Evolutionary conservation across 2,329 filamentous ascomycete species (phyloP).

Genomic region (Juglanconis sp.): DNA sequence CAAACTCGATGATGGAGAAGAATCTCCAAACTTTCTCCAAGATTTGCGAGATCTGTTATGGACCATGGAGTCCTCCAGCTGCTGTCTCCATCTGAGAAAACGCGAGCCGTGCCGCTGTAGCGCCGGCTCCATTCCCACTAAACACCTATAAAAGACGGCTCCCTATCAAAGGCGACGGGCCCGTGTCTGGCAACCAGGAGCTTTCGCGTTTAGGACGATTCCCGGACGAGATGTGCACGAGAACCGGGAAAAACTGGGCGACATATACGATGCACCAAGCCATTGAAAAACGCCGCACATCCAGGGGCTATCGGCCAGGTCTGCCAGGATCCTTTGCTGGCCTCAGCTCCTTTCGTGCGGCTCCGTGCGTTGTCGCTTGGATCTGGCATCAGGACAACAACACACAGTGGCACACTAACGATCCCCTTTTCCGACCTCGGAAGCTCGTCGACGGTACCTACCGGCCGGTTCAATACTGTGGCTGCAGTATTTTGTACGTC

Average conservation of each 20-base stretch:
- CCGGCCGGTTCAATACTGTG: background rate
- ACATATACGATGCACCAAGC: background rate
- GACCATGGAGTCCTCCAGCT: constrained; percentile 14
- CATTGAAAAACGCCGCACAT: background rate
- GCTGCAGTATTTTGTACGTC: constrained; percentile 1
- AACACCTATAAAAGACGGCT: constrained; percentile 1
- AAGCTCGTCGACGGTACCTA: background rate
- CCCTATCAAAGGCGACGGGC: background rate
- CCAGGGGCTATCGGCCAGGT: background rate
- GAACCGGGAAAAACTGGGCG: background rate
- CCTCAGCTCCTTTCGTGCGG: background rate
- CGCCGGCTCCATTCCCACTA: constrained; percentile 10
- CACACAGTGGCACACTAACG: background rate
- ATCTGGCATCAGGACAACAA: background rate
- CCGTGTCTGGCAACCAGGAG: background rate
- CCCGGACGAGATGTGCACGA: background rate
- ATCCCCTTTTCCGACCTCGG: constrained; percentile 7
- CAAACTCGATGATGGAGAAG: constrained; percentile 10
- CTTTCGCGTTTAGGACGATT: background rate
- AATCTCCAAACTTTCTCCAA: constrained; percentile 18
- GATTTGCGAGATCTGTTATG: constrained; percentile 18
- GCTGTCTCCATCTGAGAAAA: constrained; percentile 16
- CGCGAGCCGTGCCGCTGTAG: constrained; percentile 19
- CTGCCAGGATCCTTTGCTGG: background rate
- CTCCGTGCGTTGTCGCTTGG: background rate